phyloP scores from a whole-genome alignment of 768 basidiomycete species.

The Termitomyces sp. region DNA sequence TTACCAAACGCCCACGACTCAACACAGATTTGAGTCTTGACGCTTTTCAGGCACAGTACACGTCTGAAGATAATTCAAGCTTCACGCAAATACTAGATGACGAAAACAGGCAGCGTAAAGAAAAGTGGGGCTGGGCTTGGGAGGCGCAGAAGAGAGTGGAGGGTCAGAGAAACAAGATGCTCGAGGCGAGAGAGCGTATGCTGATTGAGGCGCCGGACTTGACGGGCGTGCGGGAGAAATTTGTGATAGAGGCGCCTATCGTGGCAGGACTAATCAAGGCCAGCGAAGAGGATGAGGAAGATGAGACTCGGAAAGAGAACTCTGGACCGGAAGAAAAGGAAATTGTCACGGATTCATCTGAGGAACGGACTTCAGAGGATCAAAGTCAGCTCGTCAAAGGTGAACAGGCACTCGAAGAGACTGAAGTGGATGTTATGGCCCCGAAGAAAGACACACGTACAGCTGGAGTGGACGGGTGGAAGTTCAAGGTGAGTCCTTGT shows the following conservation, averaged over 20 bases:
- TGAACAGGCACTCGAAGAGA: constrained; percentile 26
- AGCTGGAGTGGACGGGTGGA: constrained; percentile 79
- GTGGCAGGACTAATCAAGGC: constrained; percentile 53
- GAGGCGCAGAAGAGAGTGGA: constrained; percentile 85
- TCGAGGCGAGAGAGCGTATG: constrained; percentile 66
- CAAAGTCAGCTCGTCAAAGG: constrained; percentile 17
- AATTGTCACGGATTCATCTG: constrained; percentile 19
- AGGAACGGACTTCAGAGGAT: constrained; percentile 11
- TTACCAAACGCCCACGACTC: constrained; percentile 55
- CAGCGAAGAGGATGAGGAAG: constrained; percentile 21
- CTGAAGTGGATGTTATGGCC: constrained; percentile 71
- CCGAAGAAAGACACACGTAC: constrained; percentile 68
- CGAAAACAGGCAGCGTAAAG: constrained; percentile 80
- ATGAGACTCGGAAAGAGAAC: constrained; percentile 5
- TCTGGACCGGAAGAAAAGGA: constrained; percentile 16
- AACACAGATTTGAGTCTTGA: constrained; percentile 70
- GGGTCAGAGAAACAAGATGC: constrained; percentile 56
- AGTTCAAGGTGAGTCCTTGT: constrained; percentile 59
- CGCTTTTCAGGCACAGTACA: constrained; percentile 86
- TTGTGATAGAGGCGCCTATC: constrained; percentile 58
- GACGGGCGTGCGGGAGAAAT: constrained; percentile 64
- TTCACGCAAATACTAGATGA: constrained; percentile 90
- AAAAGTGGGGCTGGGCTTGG: constrained; percentile 91
- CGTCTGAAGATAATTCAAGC: constrained; percentile 96
- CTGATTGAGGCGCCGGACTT: constrained; percentile 64